Evolutionary conservation across 2,329 filamentous ascomycete genomes (phyloP).

Genomic region (Xylariales sp.): DNA sequence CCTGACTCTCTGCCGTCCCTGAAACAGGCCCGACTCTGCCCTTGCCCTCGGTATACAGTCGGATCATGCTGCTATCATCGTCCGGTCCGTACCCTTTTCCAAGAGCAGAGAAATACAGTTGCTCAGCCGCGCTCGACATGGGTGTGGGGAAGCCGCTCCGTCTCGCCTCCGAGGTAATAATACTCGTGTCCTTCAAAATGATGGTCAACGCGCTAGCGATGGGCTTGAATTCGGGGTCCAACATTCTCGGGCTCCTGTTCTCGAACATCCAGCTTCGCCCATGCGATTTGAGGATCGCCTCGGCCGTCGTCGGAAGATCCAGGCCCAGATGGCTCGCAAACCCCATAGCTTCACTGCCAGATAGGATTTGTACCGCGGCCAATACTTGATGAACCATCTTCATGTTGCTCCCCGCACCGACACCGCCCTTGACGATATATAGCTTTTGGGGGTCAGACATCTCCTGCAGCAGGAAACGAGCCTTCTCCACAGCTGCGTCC

Average conservation of each 20-base stretch:
- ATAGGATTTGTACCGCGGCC: conserved; percentile 58
- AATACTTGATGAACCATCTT: conserved; percentile 62
- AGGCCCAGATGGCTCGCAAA: conserved; percentile 53
- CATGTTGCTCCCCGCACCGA: conserved; percentile 58
- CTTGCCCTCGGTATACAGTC: conserved; percentile 36
- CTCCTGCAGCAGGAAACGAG: conserved; percentile 53
- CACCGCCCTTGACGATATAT: conserved; percentile 54
- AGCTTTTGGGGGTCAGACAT: conserved; percentile 60
- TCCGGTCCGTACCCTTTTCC: conserved; percentile 48
- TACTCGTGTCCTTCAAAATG: conserved; percentile 57
- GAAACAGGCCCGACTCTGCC: conserved; percentile 27
- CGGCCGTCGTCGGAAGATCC: conserved; percentile 36
- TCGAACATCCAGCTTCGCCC: conserved; percentile 60
- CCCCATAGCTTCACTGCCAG: conserved; percentile 55
- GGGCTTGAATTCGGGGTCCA: conserved; percentile 47
- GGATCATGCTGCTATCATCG: conserved; percentile 39
- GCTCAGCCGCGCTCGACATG: conserved; percentile 59
- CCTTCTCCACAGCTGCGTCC: conserved; percentile 51
- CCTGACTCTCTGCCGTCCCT: conserved; percentile 24
- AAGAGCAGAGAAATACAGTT: conserved; percentile 57
- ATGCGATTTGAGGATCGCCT: conserved; percentile 40
- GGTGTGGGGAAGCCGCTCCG: conserved; percentile 53
- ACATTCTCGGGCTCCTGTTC: conserved; percentile 51
- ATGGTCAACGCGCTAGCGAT: conserved; percentile 56
- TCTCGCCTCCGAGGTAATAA: conserved; percentile 63